A percentile compares a stretch with the other conserved stretches of the same genome.
Evolutionary conservation across 2,329 filamentous ascomycete genomes (phyloP).

Genomic region (Diaporthe eres): DNA sequence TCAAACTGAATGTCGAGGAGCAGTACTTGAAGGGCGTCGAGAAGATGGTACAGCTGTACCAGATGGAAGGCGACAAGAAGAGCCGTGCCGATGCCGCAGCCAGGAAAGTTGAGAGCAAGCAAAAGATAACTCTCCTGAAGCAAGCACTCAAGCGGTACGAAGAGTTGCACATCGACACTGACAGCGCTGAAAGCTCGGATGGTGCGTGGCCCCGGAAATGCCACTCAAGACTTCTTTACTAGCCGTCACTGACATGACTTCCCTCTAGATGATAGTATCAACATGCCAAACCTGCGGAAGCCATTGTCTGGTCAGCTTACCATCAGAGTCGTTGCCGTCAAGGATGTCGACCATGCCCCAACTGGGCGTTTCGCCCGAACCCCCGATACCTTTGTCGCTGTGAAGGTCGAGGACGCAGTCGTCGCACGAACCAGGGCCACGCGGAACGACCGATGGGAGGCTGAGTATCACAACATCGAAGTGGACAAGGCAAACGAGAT

Average conservation of each 20-base stretch:
- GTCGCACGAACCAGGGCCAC: conserved; percentile 90
- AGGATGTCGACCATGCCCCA: conserved; percentile 94
- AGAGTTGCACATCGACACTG: conserved; percentile 93
- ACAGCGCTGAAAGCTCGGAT: conserved; percentile 82
- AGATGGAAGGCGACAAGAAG: conserved; percentile 97
- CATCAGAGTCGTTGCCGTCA: conserved; percentile 88
- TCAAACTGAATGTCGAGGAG: conserved; percentile 98
- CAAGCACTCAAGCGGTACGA: conserved; percentile 97
- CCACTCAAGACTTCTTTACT: not conserved
- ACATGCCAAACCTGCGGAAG: conserved; percentile 93
- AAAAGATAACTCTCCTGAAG: conserved; percentile 96
- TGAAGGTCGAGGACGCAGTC: conserved; percentile 96
- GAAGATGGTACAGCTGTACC: conserved; percentile 98
- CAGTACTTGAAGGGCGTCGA: conserved; percentile 99
- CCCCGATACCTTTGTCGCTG: conserved; percentile 93
- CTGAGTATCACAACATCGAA: conserved; percentile 90
- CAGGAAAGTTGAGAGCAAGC: conserved; percentile 92
- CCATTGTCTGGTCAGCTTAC: conserved; percentile 93
- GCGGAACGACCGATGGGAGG: conserved; percentile 90
- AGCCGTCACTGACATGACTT: conserved; percentile 48
- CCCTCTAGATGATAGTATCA: conserved; percentile 89
- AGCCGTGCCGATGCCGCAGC: conserved; percentile 94
- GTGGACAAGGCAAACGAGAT: conserved; percentile 99
- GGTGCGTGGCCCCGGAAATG: conserved; percentile 67
- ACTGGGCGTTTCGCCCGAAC: conserved; percentile 87